Evolutionary conservation across 2,329 filamentous ascomycete species (phyloP).

Genomic region (Elsinoe arachidis): DNA sequence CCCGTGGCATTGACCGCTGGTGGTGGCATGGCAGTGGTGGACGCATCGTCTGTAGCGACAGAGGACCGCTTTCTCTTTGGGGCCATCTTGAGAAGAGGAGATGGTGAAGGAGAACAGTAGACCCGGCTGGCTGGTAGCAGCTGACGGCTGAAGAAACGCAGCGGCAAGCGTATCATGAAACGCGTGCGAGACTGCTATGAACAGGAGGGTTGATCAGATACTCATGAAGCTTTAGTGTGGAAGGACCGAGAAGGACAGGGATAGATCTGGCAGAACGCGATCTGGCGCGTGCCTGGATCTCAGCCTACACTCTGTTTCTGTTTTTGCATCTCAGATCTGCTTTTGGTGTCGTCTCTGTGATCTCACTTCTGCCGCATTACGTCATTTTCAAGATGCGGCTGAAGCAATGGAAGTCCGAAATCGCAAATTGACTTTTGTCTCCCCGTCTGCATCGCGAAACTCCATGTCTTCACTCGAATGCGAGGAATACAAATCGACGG

Average conservation of each 20-base stretch:
- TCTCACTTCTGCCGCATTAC: neutral
- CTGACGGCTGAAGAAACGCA: neutral
- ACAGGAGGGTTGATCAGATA: neutral
- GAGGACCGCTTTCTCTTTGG: conserved; percentile 11
- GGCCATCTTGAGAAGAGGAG: neutral
- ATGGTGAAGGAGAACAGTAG: neutral
- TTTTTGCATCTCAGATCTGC: neutral
- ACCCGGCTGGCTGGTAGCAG: neutral
- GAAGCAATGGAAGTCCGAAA: neutral
- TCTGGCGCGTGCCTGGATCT: conserved; percentile 3
- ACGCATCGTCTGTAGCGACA: neutral
- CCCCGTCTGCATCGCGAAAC: no score
- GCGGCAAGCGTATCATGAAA: conserved; percentile 8
- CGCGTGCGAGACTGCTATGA: neutral
- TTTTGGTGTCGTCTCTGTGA: neutral
- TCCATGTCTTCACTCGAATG: no score
- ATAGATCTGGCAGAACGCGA: neutral
- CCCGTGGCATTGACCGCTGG: conserved; percentile 1
- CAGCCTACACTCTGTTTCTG: no score
- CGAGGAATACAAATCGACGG: no score
- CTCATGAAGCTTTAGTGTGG: neutral
- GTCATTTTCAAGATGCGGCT: neutral
- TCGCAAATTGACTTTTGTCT: neutral
- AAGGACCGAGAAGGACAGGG: neutral
- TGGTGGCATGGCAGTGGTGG: neutral